phyloP scores from a whole-genome alignment of 805 yeast genomes.

The Teunomyces barrocoloradensis region DNA sequence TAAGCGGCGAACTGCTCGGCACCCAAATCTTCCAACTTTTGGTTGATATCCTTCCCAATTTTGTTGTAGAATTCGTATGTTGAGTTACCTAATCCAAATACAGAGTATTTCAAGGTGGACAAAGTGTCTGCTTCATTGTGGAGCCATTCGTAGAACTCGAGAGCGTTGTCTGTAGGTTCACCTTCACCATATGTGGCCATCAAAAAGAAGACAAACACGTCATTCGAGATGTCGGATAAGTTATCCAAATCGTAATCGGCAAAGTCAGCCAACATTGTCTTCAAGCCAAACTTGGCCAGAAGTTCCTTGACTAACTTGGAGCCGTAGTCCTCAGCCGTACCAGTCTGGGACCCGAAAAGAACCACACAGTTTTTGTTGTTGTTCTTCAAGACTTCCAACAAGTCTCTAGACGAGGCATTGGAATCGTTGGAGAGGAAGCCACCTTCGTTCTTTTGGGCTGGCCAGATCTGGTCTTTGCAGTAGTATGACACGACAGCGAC shows the following conservation, averaged over 20 bases:
- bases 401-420: slow-evolving; percentile 50
- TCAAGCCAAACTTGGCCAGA: slow-evolving; percentile 73
- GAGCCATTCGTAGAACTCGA: slow-evolving; percentile 68
- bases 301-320: slow-evolving; percentile 87
- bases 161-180: slow-evolving; percentile 96
- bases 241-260: slow-evolving; percentile 86
- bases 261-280: slow-evolving; percentile 81
- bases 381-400: slow-evolving; percentile 53
- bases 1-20: slow-evolving; percentile 71
- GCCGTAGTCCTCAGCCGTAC: slow-evolving; percentile 97
- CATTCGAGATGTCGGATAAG: slow-evolving; percentile 59
- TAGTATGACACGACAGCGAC: slow-evolving; percentile 65
- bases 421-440: slow-evolving; percentile 24
- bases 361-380: slow-evolving; percentile 75
- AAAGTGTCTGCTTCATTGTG: slow-evolving; percentile 53
- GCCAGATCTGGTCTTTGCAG: slow-evolving; percentile 57
- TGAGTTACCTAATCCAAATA: slow-evolving; percentile 92
- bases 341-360: slow-evolving; percentile 94
- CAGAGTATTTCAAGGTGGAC: slow-evolving; percentile 59
- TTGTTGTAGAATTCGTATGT: slow-evolving; percentile 91
- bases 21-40: slow-evolving; percentile 57
- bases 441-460: slow-evolving; percentile 21
- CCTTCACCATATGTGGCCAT: slow-evolving; percentile 98
- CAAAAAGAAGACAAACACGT: slow-evolving; percentile 60
- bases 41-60: slow-evolving; percentile 62